phyloP scores from a whole-genome alignment of 768 basidiomycete genomes.

The Pholiota conissans region DNA sequence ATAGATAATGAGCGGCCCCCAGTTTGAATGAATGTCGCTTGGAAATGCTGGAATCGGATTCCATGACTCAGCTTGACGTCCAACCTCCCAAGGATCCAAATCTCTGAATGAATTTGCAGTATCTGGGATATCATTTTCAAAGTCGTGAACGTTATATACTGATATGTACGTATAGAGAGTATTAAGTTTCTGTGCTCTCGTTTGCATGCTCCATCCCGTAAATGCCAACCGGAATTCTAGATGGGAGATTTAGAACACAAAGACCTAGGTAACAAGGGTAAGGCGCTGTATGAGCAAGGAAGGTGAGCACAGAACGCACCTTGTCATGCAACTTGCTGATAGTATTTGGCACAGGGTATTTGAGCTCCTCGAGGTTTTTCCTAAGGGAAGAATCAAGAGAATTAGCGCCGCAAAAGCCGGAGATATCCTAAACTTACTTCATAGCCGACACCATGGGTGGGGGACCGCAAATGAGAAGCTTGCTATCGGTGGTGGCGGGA shows the following conservation, averaged over 20 bases:
- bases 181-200: neutral
- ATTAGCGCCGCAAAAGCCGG: slow-evolving; percentile 9
- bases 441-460: slow-evolving; percentile 56
- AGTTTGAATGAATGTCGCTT: slow-evolving; percentile 65
- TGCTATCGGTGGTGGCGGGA: slow-evolving; percentile 60
- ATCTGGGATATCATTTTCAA: neutral
- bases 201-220: neutral
- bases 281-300: slow-evolving; percentile 8
- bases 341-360: slow-evolving; percentile 83
- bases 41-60: slow-evolving; percentile 59
- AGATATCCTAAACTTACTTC: slow-evolving; percentile 35
- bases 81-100: neutral
- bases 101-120: neutral
- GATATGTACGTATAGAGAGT: neutral
- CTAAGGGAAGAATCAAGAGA: slow-evolving; percentile 36
- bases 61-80: slow-evolving; percentile 33
- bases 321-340: slow-evolving; percentile 93
- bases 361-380: slow-evolving; percentile 86
- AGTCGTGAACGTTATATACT: slow-evolving; percentile 3
- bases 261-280: slow-evolving; percentile 32
- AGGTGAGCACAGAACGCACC: slow-evolving; percentile 35
- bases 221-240: neutral
- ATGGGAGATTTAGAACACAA: slow-evolving; percentile 37
- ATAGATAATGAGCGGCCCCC: neutral
- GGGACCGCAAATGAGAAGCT: slow-evolving; percentile 85